phyloP scores from a whole-genome alignment of 306 rosid species.

The Cicer cuneatum region DNA sequence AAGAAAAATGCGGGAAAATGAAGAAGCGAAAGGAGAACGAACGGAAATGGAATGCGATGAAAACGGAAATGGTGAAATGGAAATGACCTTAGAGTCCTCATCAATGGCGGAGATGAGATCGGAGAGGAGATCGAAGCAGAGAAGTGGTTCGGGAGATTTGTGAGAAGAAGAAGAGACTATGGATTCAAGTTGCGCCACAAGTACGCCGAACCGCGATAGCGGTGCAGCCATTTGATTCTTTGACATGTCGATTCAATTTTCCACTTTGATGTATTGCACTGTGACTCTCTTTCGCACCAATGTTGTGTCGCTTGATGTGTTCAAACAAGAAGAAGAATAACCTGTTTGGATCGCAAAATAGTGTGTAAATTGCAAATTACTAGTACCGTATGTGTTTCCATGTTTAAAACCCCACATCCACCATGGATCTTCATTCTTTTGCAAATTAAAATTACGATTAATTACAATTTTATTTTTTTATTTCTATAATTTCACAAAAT shows the following conservation, averaged over 20 bases:
- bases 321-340: neutral
- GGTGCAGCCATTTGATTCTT: constrained; percentile 65
- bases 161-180: constrained; percentile 78
- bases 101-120: constrained; percentile 95
- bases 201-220: constrained; percentile 91
- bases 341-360: constrained; percentile 31
- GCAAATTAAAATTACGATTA: no score
- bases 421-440: no score
- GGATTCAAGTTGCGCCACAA: constrained; percentile 96
- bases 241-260: constrained; percentile 53
- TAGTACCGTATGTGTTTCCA: no score
- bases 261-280: constrained; percentile 1
- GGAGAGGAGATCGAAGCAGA: constrained; percentile 98
- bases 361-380: neutral
- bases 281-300: neutral
- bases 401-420: no score
- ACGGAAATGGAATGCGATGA: constrained; percentile 4
- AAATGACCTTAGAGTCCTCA: constrained; percentile 78
- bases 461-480: no score
- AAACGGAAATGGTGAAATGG: neutral
- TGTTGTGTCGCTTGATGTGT: constrained; percentile 21
- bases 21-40: neutral
- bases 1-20: constrained; percentile 26
- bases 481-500: no score
- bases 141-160: constrained; percentile 92